Base-by-base conservation (phyloP, 2,329 filamentous ascomycete species). In the Colletotrichum sansevieriae region DNA sequence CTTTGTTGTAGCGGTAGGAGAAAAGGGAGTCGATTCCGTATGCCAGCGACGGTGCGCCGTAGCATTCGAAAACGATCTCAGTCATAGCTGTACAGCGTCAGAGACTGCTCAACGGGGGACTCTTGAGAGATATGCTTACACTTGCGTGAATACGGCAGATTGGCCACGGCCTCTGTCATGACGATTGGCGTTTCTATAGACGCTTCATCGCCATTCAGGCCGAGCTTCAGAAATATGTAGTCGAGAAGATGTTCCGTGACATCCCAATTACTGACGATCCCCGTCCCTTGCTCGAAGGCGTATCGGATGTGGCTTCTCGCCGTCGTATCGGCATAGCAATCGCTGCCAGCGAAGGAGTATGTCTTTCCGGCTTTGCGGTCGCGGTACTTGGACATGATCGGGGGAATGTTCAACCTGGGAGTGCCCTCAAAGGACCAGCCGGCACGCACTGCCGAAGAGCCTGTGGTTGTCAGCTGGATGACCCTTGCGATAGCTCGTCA, bases 21-120 rank as follows among this genome's bases (percentile, higher is more conserved):
- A 99, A 99, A 37, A 99, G 88, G 11, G 95, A 97, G 79, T 99
- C 96, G 81, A 99, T 95, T 59, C 96, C 96, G 80, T 96, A 98
- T 18, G 95, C 92, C 29, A 98, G 87, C 2, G 93, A 95, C 0
- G 96, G 95, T 11, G 93, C 95, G 68, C 90, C 89, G 79, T 99
- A 99, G 80, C 94, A 97, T 80, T 99, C 96, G 78, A 98, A 99
- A 11, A 99, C 84, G 63, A 98, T 95, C 77, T 99, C 96, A 49
- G 93, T 97, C 95, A 98, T 98, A 73, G 93, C 94, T 97, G 72
- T 61, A 66, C 62, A 46, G 20, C 54, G 61, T 65, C 29, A 76
- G 82, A 72, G 80, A 73, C 61, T n/a, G 20, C 37, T 46, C 6
- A 15, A n/a, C 10, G 15, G 35, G 39, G 37, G 12, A 11, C 22